A percentile compares a stretch with the other conserved stretches of the same genome.
phyloP scores from a whole-genome alignment of 257 asterid species.

The Cynanchum wilfordii region DNA sequence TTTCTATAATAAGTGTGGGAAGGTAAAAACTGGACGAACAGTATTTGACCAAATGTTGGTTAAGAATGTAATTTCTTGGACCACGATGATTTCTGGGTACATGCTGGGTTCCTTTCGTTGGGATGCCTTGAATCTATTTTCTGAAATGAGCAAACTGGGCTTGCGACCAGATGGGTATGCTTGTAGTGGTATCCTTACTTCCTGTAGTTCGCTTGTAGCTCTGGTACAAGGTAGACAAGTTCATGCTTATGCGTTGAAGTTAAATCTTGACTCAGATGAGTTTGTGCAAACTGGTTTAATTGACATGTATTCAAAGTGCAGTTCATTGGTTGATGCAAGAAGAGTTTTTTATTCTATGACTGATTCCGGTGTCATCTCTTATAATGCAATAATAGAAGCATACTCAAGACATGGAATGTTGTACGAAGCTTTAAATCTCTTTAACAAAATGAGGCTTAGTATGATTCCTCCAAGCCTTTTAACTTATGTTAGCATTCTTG shows the following conservation, averaged over 20 bases:
- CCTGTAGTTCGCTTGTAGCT: conserved; percentile 40
- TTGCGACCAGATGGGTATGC: conserved; percentile 36
- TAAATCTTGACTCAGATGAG: conserved; percentile 31
- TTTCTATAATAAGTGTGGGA: conserved; percentile 41
- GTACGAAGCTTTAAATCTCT: conserved; percentile 30
- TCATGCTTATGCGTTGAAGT: conserved; percentile 37
- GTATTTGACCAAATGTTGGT: conserved; percentile 27
- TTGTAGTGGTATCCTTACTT: conserved; percentile 41
- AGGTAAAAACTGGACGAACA: conserved; percentile 20
- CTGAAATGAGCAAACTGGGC: conserved; percentile 30
- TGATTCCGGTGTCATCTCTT: conserved; percentile 20
- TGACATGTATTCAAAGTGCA: conserved; percentile 42
- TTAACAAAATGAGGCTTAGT: conserved; percentile 33
- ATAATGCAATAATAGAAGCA: conserved; percentile 41
- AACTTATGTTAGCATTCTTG: conserved; percentile 42
- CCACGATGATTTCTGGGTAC: conserved; percentile 36
- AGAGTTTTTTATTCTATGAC: conserved; percentile 21
- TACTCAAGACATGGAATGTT: conserved; percentile 28
- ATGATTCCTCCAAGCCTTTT: conserved; percentile 25
- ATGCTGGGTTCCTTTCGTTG: conserved; percentile 32
- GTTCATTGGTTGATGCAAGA: conserved; percentile 32
- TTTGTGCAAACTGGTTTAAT: conserved; percentile 41
- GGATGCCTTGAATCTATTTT: conserved; percentile 32
- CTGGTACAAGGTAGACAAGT: conserved; percentile 36
- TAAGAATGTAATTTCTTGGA: conserved; percentile 38